Evolutionary conservation across 139 green algal genomes (phyloP), one percentile per base, ranked within the genome.

Genomic region (Closterium sp.): DNA sequence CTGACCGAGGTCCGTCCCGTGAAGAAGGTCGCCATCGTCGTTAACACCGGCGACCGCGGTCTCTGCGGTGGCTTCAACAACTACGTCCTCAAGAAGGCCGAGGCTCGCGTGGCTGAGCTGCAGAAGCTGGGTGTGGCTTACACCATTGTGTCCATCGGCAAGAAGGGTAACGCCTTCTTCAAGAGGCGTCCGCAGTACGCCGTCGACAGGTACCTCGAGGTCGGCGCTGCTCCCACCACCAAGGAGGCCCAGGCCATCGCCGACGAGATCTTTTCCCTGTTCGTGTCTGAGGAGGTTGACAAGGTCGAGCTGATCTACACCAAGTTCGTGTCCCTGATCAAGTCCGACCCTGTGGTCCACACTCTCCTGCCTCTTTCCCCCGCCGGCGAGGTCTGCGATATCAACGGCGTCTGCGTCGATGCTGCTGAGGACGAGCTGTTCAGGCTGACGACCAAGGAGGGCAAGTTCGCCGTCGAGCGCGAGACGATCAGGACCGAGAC

Each of bases 11-110:
- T 99, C 19, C 96, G 98, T 89, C 97, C 98, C 27, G 97, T 99
- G 2, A 99, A 99, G 97, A 97, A 93, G 0, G 97, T 99, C 17
- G 93, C 97, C 89, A 92, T 99, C 79, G 96, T 99, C 32, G 92
- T 96, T 6, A 93, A 99, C 89, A 99, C 98, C 31, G 98, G 98
- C 73, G 98, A 99, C 96, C 97, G 98, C 86, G 98, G 98, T 94
- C 97, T 99, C 86, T 99, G 98, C 97, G 98, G 98, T 91, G 98
- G 98, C 88, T 99, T 99, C 97, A 99, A 99, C 97, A 98, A 98
- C 96, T 97, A 97, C 89, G 95, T 98, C 91, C 97, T 99, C 94
- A 98, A 98, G 96, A 98, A 97, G 97, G 94, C 95, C 17, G 98
- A 99, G 97, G 1, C 92, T 34, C 97, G 98, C 28, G 92, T 96